Evolutionary conservation across 192 early-diverging fungal species (phyloP).

Genomic region (Dissophora globulifera): DNA sequence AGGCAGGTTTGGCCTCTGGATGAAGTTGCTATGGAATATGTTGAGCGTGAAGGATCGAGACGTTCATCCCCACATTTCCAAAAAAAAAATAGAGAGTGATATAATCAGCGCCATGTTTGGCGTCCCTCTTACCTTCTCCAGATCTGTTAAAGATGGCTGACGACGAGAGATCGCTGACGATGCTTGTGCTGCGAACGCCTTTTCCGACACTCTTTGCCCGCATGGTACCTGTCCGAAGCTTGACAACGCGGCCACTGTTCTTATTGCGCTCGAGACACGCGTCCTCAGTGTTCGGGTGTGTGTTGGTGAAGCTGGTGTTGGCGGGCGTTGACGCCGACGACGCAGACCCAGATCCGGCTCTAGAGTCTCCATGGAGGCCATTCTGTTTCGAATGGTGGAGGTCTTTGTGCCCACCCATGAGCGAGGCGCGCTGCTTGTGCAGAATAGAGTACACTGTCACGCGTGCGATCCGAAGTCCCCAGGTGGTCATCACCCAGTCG

Average conservation of each 20-base stretch:
- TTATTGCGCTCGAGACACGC: constrained; percentile 17
- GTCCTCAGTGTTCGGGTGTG: background rate
- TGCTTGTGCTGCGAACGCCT: constrained; percentile 5
- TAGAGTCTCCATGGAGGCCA: constrained; percentile 3
- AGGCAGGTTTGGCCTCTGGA: too few relatives aligned
- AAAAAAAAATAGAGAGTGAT: too few relatives aligned
- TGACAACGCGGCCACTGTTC: constrained; percentile 15
- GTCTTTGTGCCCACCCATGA: constrained; percentile 50
- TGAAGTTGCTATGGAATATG: too few relatives aligned
- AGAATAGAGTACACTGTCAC: constrained; percentile 52
- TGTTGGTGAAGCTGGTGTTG: constrained; percentile 5
- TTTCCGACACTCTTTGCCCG: constrained; percentile 5
- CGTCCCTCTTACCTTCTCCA: constrained; percentile 25
- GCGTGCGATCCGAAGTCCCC: constrained; percentile 48
- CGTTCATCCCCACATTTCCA: too few relatives aligned
- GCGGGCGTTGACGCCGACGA: background rate
- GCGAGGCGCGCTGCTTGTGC: constrained; percentile 49
- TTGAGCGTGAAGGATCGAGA: too few relatives aligned
- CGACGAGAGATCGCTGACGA: constrained; percentile 6
- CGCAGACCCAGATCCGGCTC: background rate
- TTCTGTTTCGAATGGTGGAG: constrained; percentile 34
- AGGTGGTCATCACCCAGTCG: constrained; percentile 46
- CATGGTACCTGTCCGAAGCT: constrained; percentile 14
- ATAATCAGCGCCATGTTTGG: too few relatives aligned
- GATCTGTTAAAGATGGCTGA: background rate